Evolutionary conservation across 2,329 filamentous ascomycete species (phyloP).

Genomic region (Alternaria infectoria): DNA sequence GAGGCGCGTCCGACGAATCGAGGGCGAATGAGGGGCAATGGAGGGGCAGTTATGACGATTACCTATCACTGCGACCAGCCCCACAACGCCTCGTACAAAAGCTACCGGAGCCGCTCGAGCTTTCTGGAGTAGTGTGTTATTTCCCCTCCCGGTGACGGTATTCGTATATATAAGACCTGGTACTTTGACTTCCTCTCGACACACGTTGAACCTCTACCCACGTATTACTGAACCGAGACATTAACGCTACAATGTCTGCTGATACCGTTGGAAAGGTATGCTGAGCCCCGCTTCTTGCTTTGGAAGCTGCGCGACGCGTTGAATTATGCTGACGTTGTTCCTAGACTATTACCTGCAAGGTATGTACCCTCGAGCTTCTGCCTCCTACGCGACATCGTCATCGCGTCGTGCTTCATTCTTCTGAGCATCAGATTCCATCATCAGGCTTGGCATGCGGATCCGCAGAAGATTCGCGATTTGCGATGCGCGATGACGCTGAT

Average conservation of each 20-base stretch:
- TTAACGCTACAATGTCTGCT: conserved; percentile 53
- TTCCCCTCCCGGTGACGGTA: conserved; percentile 12
- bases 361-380: conserved; percentile 69
- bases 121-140: conserved; percentile 13
- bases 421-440: neutral
- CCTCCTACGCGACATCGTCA: neutral
- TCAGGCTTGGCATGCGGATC: conserved; percentile 37
- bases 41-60: conserved; percentile 32
- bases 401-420: neutral
- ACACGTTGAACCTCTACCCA: conserved; percentile 13
- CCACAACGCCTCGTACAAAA: conserved; percentile 30
- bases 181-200: conserved; percentile 12
- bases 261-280: conserved; percentile 61
- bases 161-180: conserved; percentile 7
- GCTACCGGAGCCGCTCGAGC: conserved; percentile 29
- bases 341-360: conserved; percentile 91
- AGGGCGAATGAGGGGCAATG: conserved; percentile 30
- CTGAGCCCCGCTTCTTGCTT: neutral
- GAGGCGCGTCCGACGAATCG: conserved; percentile 26
- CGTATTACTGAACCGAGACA: neutral
- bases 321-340: conserved; percentile 10
- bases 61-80: conserved; percentile 18
- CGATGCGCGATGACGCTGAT: conserved; percentile 8
- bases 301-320: neutral
- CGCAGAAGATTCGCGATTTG: conserved; percentile 22